Evolutionary conservation across 2,329 filamentous ascomycete genomes (phyloP), one percentile per base, ranked within the genome.

Genomic region (Cladosporium colombiae): DNA sequence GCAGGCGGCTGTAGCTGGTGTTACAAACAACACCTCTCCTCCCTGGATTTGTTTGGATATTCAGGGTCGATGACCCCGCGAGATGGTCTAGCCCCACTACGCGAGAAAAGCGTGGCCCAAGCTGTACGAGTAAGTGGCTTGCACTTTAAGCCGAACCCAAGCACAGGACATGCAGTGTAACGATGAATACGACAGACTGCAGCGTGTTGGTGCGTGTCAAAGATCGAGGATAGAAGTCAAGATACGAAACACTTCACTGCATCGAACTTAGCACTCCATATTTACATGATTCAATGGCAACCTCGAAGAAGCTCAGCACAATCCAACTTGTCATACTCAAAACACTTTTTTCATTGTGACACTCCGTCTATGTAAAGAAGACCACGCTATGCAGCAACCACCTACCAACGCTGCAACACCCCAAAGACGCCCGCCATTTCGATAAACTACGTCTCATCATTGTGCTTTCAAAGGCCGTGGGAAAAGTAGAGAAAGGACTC

Each of bases 11-110:
- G 40, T 46, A 46, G n/a, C 14, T n/a, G n/a, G n/a, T n/a, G n/a
- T n/a, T n/a, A 63, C 61, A 63, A 44, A 49, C 50, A 63, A 63
- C 61, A 56, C 61, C 33, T 63, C 61, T 56, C 61, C 35, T 63
- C 18, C 18, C 60, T 33, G 60, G 31, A 62, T 62, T 55, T 55
- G 29, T 56, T 55, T 55, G 29, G 31, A 14, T 25, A 21, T 23
- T 35, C 50, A 63, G 61, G 61, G 61, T 56, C 59, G 2, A 27
- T 23, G 37, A 40, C 46, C 59, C 59, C 59, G 11, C 59, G 16
- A 33, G 5, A 2, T 52, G 59, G 29, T 62, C 59, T 53, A 62
- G 59, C 59, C 59, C 59, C 59, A 53, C 59, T 52, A 29, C 25
- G 23, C 49, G 49, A 52, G 49, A 46, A 46, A 18, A 46, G 40